phyloP scores from a whole-genome alignment of 176 grass and related monocot species.

The Juncus inflexus region DNA sequence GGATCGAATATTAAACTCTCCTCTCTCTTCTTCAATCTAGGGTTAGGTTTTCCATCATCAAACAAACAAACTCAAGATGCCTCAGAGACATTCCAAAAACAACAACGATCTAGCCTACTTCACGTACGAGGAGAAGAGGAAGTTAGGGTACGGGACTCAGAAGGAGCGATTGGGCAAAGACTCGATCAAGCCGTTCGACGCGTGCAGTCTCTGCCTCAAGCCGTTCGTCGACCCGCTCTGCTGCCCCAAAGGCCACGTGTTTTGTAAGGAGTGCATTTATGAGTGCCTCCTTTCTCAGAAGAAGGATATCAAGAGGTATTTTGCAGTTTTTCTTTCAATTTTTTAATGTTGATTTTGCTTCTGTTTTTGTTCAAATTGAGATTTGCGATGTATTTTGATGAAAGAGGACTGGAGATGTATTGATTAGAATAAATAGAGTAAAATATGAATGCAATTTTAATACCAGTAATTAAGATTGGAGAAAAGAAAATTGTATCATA shows the following conservation, averaged over 20 bases:
- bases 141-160: conserved; percentile 98
- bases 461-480: too few relatives aligned
- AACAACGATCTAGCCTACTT: conserved; percentile 99
- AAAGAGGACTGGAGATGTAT: too few relatives aligned
- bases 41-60: conserved; percentile 13
- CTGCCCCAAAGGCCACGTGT: conserved; percentile 87
- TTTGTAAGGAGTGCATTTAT: conserved; percentile 98
- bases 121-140: conserved; percentile 99
- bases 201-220: conserved; percentile 97
- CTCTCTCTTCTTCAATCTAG: conserved; percentile 8
- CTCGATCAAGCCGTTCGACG: conserved; percentile 99
- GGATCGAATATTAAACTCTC: too few relatives aligned
- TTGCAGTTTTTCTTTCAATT: neutral
- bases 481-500: neutral
- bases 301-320: conserved; percentile 95
- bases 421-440: too few relatives aligned
- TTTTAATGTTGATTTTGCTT: neutral
- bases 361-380: neutral
- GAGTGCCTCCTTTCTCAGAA: conserved; percentile 97
- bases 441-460: too few relatives aligned
- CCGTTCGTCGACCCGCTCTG: conserved; percentile 79
- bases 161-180: conserved; percentile 96
- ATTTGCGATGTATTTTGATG: neutral
- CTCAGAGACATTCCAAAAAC: conserved; percentile 99
- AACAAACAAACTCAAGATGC: conserved; percentile 46